Base-by-base conservation (phyloP, 2,329 filamentous ascomycete species). In the Colletotrichum abscissum region DNA sequence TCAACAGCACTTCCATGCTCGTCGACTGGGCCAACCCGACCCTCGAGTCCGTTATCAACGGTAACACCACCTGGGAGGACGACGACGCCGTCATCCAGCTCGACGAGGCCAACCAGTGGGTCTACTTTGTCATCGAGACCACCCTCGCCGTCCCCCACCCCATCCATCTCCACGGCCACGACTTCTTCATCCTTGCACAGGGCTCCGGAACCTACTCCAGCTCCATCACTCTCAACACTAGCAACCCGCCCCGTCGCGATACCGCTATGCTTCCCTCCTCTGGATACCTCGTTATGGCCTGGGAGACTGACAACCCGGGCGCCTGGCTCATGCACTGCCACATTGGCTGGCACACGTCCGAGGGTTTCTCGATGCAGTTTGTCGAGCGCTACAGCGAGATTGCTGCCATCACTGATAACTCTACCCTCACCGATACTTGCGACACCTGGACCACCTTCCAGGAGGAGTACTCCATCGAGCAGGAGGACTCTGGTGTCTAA, bases 241-340 rank as follows among this genome's bases (percentile, higher is more conserved):
- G 24, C 59, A 90, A 90, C 77, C 88, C 89, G 1, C 83, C 86
- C 30, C 86, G 88, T 9, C 83, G 89, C 35, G 88, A 90, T 74
- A 86, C 87, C 1, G 87, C 87, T 11, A 82, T 87, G 73, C 81
- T 90, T 4, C 84, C 83, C 0, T 77, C 78, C 1, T 75, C 76
- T 5, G 87, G 87, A 0, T 86, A 86, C 77, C 66, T 88, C 3
- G 85, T 88, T n/a, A 80, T 90, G 66, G 87, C 86, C 2, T 86
- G 88, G 74, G 79, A 86, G 76, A 83, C 84, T 0, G 82, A 85
- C 68, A 90, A 89, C 78, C 85, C 87, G 1, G 87, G 87, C 0
- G 79, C 81, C 0, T 88, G 86, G 86, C 78, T 87, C 1, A 83
- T 88, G 75, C 87, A 88, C 76, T 88, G 87, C 76, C 86, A 88